Evolutionary conservation across 2,329 filamentous ascomycete genomes (phyloP).

Genomic region (Aspergillus udagawae): DNA sequence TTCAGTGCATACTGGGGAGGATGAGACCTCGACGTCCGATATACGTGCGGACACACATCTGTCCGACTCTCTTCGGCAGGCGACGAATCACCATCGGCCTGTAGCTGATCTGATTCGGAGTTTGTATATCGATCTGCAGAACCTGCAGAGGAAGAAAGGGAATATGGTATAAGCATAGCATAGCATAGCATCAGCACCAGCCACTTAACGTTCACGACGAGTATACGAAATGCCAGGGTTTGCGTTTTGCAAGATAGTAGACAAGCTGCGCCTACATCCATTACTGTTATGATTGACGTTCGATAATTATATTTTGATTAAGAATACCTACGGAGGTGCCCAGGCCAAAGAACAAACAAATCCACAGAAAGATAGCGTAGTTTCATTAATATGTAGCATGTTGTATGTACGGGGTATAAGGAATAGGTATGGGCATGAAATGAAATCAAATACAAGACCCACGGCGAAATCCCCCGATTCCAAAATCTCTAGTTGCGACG

Average conservation of each 20-base stretch:
- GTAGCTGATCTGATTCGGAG: slow-evolving; percentile 23
- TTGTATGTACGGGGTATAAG: neutral
- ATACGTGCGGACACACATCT: neutral
- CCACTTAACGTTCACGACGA: neutral
- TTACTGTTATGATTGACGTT: neutral
- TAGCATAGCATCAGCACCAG: neutral
- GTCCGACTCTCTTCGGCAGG: slow-evolving; percentile 19
- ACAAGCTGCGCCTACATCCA: neutral
- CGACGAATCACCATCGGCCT: slow-evolving; percentile 24
- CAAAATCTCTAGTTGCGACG: neutral
- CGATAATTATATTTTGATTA: neutral
- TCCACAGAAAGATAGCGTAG: neutral
- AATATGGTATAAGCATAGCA: neutral
- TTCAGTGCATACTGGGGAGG: neutral
- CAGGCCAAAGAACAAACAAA: neutral
- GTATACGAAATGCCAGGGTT: neutral
- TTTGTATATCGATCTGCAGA: slow-evolving; percentile 22
- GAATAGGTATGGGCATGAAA: neutral
- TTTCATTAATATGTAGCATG: neutral
- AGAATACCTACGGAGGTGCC: neutral
- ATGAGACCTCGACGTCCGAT: neutral
- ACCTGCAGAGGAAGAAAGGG: slow-evolving; percentile 14
- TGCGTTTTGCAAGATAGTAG: no score
- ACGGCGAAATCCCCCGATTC: neutral
- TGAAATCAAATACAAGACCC: neutral